Evolutionary conservation across 2,329 filamentous ascomycete genomes (phyloP), one percentile per base, ranked within the genome.

Genomic region (Blumeria graminis): DNA sequence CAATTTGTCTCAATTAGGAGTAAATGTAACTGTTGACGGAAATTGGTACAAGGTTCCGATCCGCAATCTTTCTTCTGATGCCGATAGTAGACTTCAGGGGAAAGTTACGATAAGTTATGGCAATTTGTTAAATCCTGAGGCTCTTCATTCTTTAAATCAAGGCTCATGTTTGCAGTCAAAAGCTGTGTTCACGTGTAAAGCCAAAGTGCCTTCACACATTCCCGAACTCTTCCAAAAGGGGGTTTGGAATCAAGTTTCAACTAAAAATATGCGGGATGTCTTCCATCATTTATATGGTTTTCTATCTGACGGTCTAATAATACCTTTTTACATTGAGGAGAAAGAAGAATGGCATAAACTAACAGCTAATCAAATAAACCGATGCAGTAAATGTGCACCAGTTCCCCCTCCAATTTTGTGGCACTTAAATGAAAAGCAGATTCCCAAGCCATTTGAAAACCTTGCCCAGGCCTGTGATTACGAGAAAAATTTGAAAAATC

Each of bases 401-500:
- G 50, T 55, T 1, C 62, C 62, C 9, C 71, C 72, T 1, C 55
- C 56, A 3, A 57, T 71, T 13, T 61, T 66, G 32, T 74, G 71
- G 71, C 64, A 61, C 6, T 39, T 55, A 6, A 62, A 62, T 11
- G 62, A 64, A 4, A 66, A 66, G 38, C 61, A 73, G 18, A 66
- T 66, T 13, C 69, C 74, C 0, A 48, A 48, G 45, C 45, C 45
- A 48, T 72, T 71, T 53, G 77, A 80, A 61, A 70, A 79, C 59
- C 70, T 72, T 0, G 63, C 70, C 56, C 69, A 71, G 58, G 75
- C 76, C 34, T 72, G 71, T 1, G 57, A 63, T 0, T 78, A 72
- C 58, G 77, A 80, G 61, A 68, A 69, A 39, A 67, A 68, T 1
- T 62, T 76, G 10, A 79, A 80, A 60, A 63, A 64, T 16, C 68